Conservation (phyloP, 2,329 filamentous ascomycete genomes). For the Botryotinia globosa region DNA sequence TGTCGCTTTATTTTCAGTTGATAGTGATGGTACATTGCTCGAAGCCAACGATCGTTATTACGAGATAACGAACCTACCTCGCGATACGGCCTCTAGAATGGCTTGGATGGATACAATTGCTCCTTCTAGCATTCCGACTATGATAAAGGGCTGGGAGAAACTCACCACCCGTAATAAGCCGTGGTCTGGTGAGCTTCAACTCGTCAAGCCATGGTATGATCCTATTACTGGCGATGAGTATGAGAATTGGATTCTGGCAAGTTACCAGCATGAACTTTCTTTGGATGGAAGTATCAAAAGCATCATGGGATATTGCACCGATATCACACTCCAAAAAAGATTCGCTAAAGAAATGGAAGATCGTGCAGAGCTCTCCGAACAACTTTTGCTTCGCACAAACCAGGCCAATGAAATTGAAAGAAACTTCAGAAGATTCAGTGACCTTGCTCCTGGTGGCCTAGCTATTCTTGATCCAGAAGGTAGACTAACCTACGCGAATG, state of each 20-base stretch:
- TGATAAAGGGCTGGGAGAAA: slow-evolving; percentile 59
- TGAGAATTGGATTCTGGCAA: slow-evolving; percentile 74
- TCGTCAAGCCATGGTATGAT: slow-evolving; percentile 58
- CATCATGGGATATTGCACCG: slow-evolving; percentile 76
- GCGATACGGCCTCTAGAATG: slow-evolving; percentile 55
- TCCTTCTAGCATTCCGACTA: slow-evolving; percentile 56
- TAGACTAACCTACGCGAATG: slow-evolving; percentile 20
- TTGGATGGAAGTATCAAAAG: slow-evolving; percentile 62
- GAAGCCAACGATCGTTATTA: slow-evolving; percentile 80
- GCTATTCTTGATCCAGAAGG: slow-evolving; percentile 23
- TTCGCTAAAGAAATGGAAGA: slow-evolving; percentile 80
- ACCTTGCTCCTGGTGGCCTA: slow-evolving; percentile 65
- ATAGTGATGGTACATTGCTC: slow-evolving; percentile 64
- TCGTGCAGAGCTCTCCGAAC: slow-evolving; percentile 65
- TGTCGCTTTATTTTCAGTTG: slow-evolving; percentile 81
- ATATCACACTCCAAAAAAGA: slow-evolving; percentile 80
- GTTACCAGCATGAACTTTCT: slow-evolving; percentile 68
- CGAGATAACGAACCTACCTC: slow-evolving; percentile 66
- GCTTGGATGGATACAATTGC: slow-evolving; percentile 69
- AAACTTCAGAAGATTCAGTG: slow-evolving; percentile 77
- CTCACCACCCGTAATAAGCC: slow-evolving; percentile 60
- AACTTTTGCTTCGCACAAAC: slow-evolving; percentile 62
- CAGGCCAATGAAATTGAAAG: slow-evolving; percentile 66
- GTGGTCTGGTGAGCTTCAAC: slow-evolving; percentile 68
- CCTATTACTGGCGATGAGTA: slow-evolving; percentile 55